Percentiles rank a stretch among this genome's conserved stretches.
Conservation (phyloP, 176 grass and related monocot genomes). For the Musa itinerans region DNA sequence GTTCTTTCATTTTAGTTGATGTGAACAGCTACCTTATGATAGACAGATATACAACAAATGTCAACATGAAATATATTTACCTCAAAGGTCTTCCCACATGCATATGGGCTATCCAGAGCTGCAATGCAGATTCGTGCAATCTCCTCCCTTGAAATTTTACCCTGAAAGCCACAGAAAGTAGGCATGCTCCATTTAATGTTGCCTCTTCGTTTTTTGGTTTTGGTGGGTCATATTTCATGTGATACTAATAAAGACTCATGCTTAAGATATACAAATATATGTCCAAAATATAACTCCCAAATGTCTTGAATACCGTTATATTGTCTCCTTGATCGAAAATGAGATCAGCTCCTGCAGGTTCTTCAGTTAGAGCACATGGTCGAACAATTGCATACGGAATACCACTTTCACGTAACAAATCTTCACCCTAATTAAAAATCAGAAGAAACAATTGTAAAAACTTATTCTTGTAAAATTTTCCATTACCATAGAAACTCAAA, state of each 20-base stretch:
- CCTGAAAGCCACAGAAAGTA: constrained; percentile 35
- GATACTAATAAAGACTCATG: too few relatives aligned
- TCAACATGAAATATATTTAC: constrained; percentile 27
- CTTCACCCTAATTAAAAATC: constrained; percentile 59
- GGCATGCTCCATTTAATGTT: too few relatives aligned
- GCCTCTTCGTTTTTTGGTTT: too few relatives aligned
- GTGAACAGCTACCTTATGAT: neutral
- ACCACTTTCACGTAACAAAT: constrained; percentile 82
- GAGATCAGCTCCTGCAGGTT: constrained; percentile 89
- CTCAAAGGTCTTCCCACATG: constrained; percentile 86
- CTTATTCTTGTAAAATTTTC: neutral
- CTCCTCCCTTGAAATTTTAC: constrained; percentile 93
- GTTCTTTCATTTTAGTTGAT: neutral
- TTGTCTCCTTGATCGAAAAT: constrained; percentile 98
- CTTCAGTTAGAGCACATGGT: constrained; percentile 89
- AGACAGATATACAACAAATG: neutral
- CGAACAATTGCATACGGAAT: constrained; percentile 68
- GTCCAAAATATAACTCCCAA: neutral
- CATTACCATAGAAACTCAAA: too few relatives aligned
- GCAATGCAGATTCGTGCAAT: constrained; percentile 72
- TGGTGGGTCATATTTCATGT: too few relatives aligned
- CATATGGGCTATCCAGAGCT: constrained; percentile 62
- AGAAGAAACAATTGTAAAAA: neutral
- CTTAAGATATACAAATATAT: neutral
- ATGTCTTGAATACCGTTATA: constrained; percentile 40